Percentiles rank a stretch among this genome's conserved stretches.
Evolutionary conservation across 2,329 filamentous ascomycete species (phyloP).

Genomic region (Bimuria novae-zelandiae): DNA sequence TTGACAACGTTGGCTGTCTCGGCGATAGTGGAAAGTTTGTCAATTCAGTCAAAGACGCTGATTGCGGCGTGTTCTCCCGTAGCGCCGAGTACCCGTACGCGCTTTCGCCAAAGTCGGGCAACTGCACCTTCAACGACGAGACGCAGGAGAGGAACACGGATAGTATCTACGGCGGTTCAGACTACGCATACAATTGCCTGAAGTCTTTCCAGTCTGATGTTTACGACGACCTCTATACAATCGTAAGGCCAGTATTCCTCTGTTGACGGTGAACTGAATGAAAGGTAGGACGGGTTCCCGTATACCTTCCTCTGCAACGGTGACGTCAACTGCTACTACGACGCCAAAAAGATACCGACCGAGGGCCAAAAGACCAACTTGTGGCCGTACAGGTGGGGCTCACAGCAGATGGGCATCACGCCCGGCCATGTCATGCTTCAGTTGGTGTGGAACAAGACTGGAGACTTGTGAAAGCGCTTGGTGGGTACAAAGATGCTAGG

Average conservation of each 20-base stretch:
- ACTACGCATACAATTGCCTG: constrained; percentile 36
- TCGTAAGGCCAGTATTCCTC: constrained; percentile 19
- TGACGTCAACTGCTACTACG: constrained; percentile 41
- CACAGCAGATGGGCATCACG: constrained; percentile 39
- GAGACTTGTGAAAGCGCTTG: too few species aligned
- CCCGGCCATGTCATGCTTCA: constrained; percentile 37
- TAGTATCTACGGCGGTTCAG: constrained; percentile 30
- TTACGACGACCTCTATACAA: constrained; percentile 37
- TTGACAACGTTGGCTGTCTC: constrained; percentile 36
- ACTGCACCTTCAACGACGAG: constrained; percentile 39
- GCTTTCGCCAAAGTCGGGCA: constrained; percentile 30
- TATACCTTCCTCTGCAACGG: constrained; percentile 41
- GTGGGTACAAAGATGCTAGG: too few species aligned
- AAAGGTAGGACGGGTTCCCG: constrained; percentile 29
- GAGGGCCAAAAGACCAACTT: constrained; percentile 23
- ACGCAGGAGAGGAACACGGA: constrained; percentile 35
- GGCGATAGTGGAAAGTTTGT: constrained; percentile 31
- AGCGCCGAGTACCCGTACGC: constrained; percentile 32
- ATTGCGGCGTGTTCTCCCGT: constrained; percentile 33
- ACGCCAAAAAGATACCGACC: constrained; percentile 31
- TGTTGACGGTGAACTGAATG: not conserved
- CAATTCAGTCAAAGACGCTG: constrained; percentile 4
- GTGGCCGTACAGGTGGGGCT: constrained; percentile 42
- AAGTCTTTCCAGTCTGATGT: constrained; percentile 20
- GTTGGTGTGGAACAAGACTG: constrained; percentile 34